phyloP scores from a whole-genome alignment of 495 filamentous ascomycete genomes.

The Neurospora tetraspora region DNA sequence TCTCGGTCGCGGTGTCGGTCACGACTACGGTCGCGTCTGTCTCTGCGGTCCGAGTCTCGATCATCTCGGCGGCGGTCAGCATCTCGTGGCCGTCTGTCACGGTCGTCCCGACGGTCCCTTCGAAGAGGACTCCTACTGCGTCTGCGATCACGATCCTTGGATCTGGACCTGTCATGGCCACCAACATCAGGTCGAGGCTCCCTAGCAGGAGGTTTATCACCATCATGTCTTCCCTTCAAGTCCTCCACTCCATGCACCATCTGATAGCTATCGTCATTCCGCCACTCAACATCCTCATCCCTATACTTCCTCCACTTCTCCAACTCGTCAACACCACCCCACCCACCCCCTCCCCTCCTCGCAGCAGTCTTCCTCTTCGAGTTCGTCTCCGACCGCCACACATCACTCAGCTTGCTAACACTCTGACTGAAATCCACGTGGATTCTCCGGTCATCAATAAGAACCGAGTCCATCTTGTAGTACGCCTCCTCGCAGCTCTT shows the following conservation, averaged over 20 bases:
- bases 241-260: slow-evolving; percentile 81
- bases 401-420: slow-evolving; percentile 81
- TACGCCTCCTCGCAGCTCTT: slow-evolving; percentile 91
- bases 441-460: slow-evolving; percentile 96
- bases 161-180: slow-evolving; percentile 5
- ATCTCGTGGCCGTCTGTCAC: not conserved
- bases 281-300: slow-evolving; percentile 47
- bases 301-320: slow-evolving; percentile 90
- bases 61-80: slow-evolving; percentile 1
- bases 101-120: slow-evolving; percentile 3
- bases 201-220: slow-evolving; percentile 8
- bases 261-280: slow-evolving; percentile 45
- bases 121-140: slow-evolving; percentile 1
- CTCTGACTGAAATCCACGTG: slow-evolving; percentile 98
- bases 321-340: slow-evolving; percentile 76
- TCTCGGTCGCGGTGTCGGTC: slow-evolving; percentile 13
- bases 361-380: slow-evolving; percentile 55
- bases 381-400: slow-evolving; percentile 83
- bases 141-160: slow-evolving; percentile 8
- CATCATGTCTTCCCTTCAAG: slow-evolving; percentile 37
- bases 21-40: slow-evolving; percentile 15
- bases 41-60: slow-evolving; percentile 8
- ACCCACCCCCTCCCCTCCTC: slow-evolving; percentile 61
- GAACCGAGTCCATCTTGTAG: slow-evolving; percentile 93
- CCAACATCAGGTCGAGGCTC: slow-evolving; percentile 1